These are phyloP conservation scores for Tympanopsis confertula DNA, from an alignment of 2,329 filamentous ascomycete species.

Conservation along the genomic window DNA sequence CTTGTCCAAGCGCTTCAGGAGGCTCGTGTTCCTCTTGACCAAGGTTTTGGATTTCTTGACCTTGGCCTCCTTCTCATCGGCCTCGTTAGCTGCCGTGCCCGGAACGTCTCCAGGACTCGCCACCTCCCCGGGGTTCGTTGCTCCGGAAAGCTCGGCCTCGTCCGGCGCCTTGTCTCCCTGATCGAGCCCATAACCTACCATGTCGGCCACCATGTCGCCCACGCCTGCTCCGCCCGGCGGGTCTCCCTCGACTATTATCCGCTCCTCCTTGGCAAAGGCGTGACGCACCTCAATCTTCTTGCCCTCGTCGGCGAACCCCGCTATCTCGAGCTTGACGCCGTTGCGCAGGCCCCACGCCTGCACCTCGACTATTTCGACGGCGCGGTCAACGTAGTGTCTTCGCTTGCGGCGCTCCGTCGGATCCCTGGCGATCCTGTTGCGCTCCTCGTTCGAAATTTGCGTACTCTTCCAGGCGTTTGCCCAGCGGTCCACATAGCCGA, in stretches of 20 bases:
- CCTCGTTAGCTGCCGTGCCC: too few species aligned
- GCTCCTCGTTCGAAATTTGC: slow-evolving; percentile 17
- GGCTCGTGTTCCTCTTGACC: slow-evolving; percentile 3
- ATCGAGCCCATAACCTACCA: slow-evolving; percentile 25
- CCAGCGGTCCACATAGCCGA: slow-evolving; percentile 84
- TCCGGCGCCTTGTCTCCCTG: slow-evolving; percentile 11
- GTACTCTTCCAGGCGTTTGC: slow-evolving; percentile 24
- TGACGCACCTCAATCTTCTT: slow-evolving; percentile 77
- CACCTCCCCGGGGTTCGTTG: not conserved
- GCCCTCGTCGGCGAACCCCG: slow-evolving; percentile 80
- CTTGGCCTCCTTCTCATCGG: too few species aligned
- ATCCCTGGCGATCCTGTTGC: slow-evolving; percentile 36
- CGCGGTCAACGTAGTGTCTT: slow-evolving; percentile 67
- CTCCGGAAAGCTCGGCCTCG: not conserved
- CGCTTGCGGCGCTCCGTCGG: too few species aligned
- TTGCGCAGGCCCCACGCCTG: slow-evolving; percentile 81
- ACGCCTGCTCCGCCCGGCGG: slow-evolving; percentile 35
- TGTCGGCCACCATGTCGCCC: slow-evolving; percentile 38
- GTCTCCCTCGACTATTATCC: slow-evolving; percentile 51
- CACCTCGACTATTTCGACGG: slow-evolving; percentile 76
- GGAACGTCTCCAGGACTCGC: not conserved
- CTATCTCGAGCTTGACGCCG: slow-evolving; percentile 76
- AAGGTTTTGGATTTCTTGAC: not conserved
- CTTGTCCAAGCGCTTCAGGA: slow-evolving; percentile 1
- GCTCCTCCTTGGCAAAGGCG: slow-evolving; percentile 64